phyloP scores from a whole-genome alignment of 768 basidiomycete genomes.

The Leucocoprinus birnbaumii region DNA sequence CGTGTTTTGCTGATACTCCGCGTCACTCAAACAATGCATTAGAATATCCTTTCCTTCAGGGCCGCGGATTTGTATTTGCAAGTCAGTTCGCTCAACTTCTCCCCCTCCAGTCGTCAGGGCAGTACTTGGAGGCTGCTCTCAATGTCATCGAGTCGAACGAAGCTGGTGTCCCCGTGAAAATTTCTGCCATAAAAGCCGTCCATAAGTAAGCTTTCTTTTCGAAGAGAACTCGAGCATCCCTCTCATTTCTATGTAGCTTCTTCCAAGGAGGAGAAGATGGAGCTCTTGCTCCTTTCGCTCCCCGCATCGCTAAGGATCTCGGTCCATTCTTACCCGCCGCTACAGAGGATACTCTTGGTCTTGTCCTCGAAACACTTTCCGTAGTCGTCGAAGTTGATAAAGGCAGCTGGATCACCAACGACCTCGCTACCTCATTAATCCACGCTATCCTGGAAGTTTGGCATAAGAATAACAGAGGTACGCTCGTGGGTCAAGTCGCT shows the following conservation, averaged over 20 bases:
- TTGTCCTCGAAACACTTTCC: conserved; percentile 84
- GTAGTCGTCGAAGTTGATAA: conserved; percentile 74
- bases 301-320: conserved; percentile 75
- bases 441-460: conserved; percentile 75
- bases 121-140: conserved; percentile 86
- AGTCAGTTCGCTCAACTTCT: conserved; percentile 81
- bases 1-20: background rate
- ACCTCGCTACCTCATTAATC: conserved; percentile 65
- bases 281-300: conserved; percentile 59
- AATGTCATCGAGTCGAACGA: conserved; percentile 75
- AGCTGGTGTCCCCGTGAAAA: conserved; percentile 83
- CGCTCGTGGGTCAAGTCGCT: background rate
- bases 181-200: conserved; percentile 91
- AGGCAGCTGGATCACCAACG: conserved; percentile 67
- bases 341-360: conserved; percentile 84
- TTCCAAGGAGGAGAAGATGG: conserved; percentile 62
- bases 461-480: conserved; percentile 86
- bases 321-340: conserved; percentile 79
- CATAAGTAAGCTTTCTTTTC: conserved; percentile 63
- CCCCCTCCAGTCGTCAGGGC: conserved; percentile 67
- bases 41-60: conserved; percentile 94
- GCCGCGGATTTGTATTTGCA: conserved; percentile 91
- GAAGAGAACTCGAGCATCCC: background rate
- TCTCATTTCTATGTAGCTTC: conserved; percentile 44
- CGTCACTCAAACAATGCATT: background rate